phyloP scores from a whole-genome alignment of 2,329 filamentous ascomycete genomes.

The Phialophora chinensis region DNA sequence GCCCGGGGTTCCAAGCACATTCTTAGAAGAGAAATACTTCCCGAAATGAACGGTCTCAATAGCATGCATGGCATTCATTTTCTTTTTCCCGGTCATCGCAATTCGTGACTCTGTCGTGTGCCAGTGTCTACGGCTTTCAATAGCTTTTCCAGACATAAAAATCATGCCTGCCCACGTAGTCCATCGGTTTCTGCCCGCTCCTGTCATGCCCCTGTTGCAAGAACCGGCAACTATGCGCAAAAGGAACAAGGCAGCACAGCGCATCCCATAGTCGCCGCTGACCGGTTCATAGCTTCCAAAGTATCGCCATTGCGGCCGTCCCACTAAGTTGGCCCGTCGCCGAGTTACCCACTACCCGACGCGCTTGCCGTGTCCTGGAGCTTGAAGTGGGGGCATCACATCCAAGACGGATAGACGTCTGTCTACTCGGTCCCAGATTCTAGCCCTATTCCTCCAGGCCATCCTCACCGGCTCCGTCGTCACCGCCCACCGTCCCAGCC shows the following conservation, averaged over 20 bases:
- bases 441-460: slow-evolving; percentile 55
- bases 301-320: too few species aligned
- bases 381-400: too few species aligned
- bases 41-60: neutral
- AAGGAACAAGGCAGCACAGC: neutral
- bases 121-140: neutral
- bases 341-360: too few species aligned
- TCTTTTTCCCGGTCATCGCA: neutral
- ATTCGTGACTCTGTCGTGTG: neutral
- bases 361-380: too few species aligned
- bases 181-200: neutral
- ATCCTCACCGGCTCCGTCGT: slow-evolving; percentile 61
- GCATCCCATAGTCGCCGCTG: too few species aligned
- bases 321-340: too few species aligned
- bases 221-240: neutral
- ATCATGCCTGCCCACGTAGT: neutral
- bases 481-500: slow-evolving; percentile 56
- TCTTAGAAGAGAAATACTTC: neutral
- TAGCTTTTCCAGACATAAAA: neutral
- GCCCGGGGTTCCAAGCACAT: neutral
- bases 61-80: neutral
- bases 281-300: too few species aligned
- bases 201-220: neutral
- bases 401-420: too few species aligned
- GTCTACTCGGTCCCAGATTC: neutral